phyloP scores from a whole-genome alignment of 1,139 yeast species.

The Taphrina deformans region DNA sequence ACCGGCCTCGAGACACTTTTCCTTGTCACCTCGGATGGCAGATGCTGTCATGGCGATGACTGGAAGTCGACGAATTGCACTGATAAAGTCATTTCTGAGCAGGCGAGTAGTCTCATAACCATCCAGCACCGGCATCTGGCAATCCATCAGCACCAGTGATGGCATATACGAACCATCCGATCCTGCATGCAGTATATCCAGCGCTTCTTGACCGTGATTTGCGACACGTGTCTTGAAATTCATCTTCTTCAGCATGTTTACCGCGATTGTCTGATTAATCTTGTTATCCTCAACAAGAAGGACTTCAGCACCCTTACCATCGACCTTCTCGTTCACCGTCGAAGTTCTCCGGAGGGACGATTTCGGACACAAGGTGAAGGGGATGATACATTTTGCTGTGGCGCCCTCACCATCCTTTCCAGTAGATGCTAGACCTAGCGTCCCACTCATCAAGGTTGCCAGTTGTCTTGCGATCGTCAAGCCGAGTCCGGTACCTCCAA shows the following conservation, averaged over 20 bases:
- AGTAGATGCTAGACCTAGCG: not conserved
- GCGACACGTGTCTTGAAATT: constrained; percentile 10
- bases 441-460: constrained; percentile 61
- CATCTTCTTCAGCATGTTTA: constrained; percentile 8
- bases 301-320: constrained; percentile 15
- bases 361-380: constrained; percentile 3
- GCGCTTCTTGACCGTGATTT: constrained; percentile 27
- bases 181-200: constrained; percentile 11
- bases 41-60: constrained; percentile 59
- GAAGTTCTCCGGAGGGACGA: not conserved
- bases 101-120: constrained; percentile 47
- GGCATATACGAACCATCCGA: constrained; percentile 49
- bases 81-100: constrained; percentile 49
- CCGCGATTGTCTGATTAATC: constrained; percentile 17
- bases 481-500: constrained; percentile 90
- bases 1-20: constrained; percentile 54
- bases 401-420: constrained; percentile 13
- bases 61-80: constrained; percentile 43
- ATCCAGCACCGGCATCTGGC: constrained; percentile 57
- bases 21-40: constrained; percentile 58
- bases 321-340: not conserved
- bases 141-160: constrained; percentile 62
- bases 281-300: constrained; percentile 24
- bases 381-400: constrained; percentile 5
- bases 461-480: constrained; percentile 58